phyloP scores from a whole-genome alignment of 1,284 basidiomycete genomes.

The Boletus hoseneyae region DNA sequence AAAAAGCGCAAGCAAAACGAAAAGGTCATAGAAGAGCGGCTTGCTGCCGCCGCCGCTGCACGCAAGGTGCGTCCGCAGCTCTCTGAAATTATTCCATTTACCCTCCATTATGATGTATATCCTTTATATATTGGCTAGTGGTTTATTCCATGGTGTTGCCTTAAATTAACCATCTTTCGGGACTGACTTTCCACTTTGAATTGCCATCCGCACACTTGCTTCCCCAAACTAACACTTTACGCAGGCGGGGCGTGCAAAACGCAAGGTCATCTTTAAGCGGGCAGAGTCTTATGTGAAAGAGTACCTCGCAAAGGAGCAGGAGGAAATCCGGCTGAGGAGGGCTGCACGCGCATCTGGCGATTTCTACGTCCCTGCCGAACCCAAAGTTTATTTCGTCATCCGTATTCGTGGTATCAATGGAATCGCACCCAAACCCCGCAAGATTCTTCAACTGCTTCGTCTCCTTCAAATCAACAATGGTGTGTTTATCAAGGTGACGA shows the following conservation, averaged over 20 bases:
- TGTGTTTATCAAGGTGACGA: constrained; percentile 97
- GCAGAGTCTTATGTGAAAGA: constrained; percentile 99
- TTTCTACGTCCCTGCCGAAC: constrained; percentile 95
- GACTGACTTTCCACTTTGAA: constrained; percentile 53
- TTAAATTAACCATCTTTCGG: constrained; percentile 97
- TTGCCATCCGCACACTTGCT: constrained; percentile 3
- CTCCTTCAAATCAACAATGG: constrained; percentile 99
- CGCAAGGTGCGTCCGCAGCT: constrained; percentile 75
- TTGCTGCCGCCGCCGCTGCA: constrained; percentile 81
- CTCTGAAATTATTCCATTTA: constrained; percentile 9
- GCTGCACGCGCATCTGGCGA: constrained; percentile 91
- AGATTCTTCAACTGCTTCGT: constrained; percentile 98
- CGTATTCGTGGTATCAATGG: constrained; percentile 99
- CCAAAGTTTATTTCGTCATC: constrained; percentile 98
- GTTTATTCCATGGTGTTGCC: constrained; percentile 66
- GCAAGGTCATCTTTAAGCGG: constrained; percentile 99
- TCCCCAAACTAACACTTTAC: constrained; percentile 14
- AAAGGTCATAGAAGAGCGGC: constrained; percentile 95
- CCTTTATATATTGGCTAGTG: constrained; percentile 64
- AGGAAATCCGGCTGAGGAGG: constrained; percentile 95
- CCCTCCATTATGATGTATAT: constrained; percentile 74
- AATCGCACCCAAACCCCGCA: constrained; percentile 98
- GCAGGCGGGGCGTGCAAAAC: constrained; percentile 86
- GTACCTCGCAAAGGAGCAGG: constrained; percentile 89
- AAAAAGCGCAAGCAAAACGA: constrained; percentile 99